A percentile compares a stretch with the other conserved stretches of the same genome.
These are phyloP conservation scores for Stachybotrys chlorohalonatus DNA, from an alignment of 2,329 filamentous ascomycete genomes.

Conservation along the genomic window DNA sequence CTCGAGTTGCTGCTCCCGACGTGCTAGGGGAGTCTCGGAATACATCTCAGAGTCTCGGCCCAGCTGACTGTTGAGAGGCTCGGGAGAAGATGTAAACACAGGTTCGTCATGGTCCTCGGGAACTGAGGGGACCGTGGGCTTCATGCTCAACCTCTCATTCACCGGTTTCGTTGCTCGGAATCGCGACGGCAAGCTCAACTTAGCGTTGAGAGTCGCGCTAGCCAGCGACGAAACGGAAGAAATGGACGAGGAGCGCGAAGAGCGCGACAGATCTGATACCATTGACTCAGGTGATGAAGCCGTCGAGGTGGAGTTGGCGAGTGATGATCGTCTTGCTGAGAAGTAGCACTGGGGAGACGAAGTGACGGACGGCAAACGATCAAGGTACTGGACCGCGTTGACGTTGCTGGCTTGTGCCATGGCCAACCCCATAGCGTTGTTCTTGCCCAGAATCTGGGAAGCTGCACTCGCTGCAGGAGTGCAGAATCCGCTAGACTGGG, in stretches of 20 bases:
- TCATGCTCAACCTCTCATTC: conserved; percentile 45
- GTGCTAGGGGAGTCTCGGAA: conserved; percentile 36
- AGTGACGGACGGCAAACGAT: conserved; percentile 41
- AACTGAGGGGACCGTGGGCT: conserved; percentile 45
- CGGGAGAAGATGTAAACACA: conserved; percentile 44
- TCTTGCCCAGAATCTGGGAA: conserved; percentile 37
- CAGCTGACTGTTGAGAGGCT: conserved; percentile 45
- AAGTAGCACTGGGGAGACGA: conserved; percentile 44
- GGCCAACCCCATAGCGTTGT: conserved; percentile 51
- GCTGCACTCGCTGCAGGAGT: conserved; percentile 52
- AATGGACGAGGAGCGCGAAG: conserved; percentile 56
- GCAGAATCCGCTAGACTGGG: conserved; percentile 44
- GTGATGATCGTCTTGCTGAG: conserved; percentile 48
- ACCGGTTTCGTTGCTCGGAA: conserved; percentile 51
- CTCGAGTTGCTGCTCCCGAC: conserved; percentile 38
- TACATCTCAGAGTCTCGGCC: conserved; percentile 34
- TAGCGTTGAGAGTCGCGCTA: conserved; percentile 47
- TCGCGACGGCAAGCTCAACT: conserved; percentile 51
- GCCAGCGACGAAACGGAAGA: conserved; percentile 52
- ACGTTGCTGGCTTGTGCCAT: conserved; percentile 45
- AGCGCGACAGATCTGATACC: conserved; percentile 53
- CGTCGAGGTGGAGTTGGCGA: conserved; percentile 54
- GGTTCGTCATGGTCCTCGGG: conserved; percentile 46
- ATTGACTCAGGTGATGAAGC: conserved; percentile 60
- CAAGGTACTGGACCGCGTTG: conserved; percentile 37